Evolutionary conservation across 2,329 filamentous ascomycete genomes (phyloP), one percentile per base, ranked within the genome.

Genomic region (Colletotrichum liaoningense): DNA sequence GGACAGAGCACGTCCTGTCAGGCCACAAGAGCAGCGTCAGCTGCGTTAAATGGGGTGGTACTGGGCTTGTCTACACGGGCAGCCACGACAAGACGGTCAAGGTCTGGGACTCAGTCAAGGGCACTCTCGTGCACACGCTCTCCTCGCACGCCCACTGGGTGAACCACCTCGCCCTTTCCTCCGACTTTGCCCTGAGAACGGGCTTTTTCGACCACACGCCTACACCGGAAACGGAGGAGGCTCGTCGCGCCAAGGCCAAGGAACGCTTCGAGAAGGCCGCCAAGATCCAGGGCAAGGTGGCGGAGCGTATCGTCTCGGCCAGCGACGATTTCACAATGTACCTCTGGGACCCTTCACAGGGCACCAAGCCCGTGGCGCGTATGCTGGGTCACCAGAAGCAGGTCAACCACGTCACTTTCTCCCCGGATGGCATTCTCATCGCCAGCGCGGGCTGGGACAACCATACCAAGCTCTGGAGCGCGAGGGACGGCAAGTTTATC

Each of bases 241-340:
- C 89, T 59, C 95, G 93, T 83, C 85, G 92, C 19, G 86, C 87
- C 7, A 94, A 94, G 80, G 95, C 97, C 0, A 93, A 92, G 81
- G 89, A 93, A 77, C 90, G 95, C 30, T 98, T 98, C 79, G 92
- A 97, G 78, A 94, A 95, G 80, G 95, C 95, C 1, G 94, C 95
- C 5, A 93, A 88, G 2, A 88, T 95, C 33, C 90, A 93, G 75
- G 93, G 93, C 30, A 91, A 92, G 79, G 87, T 97, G 26, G 91
- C 93, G 1, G 97, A 99, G 85, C 90, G 94, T 33, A 85, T 98
- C 4, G 94, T 97, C 3, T 97, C 95, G 9, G 97, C 96, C 2
- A 96, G 93, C 76, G 97, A 98, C 80, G 97, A 99, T 82, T 97
- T 95, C 82, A 98, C 95, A 6, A 96, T 99, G 89, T 98, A 95